These are phyloP conservation scores for Luffa aegyptiaca DNA, from an alignment of 306 rosid species.

Conservation along the genomic window DNA sequence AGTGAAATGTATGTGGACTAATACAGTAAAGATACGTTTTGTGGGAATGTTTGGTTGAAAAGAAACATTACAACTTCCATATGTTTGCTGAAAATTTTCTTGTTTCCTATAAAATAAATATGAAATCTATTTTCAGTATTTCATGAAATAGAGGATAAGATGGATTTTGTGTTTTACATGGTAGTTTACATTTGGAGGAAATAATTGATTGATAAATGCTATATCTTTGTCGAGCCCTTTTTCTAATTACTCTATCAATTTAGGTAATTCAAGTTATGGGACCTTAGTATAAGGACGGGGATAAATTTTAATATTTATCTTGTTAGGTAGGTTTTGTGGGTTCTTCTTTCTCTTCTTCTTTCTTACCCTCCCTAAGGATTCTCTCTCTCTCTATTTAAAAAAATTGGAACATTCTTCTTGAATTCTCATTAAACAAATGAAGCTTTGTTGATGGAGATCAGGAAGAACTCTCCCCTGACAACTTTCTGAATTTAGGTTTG, in stretches of 20 bases:
- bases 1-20: background rate
- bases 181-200: background rate
- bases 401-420: background rate
- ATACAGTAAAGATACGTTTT: background rate
- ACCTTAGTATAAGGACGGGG: background rate
- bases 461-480: background rate
- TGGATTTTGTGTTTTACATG: background rate
- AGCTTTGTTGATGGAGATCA: background rate
- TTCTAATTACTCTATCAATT: background rate
- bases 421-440: background rate
- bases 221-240: background rate
- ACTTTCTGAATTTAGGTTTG: conserved; percentile 56
- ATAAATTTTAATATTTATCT: background rate
- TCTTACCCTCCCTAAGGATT: background rate
- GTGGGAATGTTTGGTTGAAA: background rate
- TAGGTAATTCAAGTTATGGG: background rate
- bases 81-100: background rate
- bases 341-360: background rate
- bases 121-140: background rate
- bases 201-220: background rate
- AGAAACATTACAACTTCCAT: background rate
- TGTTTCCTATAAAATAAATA: background rate
- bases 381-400: background rate
- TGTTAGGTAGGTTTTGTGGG: background rate
- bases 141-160: background rate